Percentiles rank a stretch among this genome's conserved stretches.
These are phyloP conservation scores for Glarea lozoyensis DNA, from an alignment of 495 filamentous ascomycete species.

Conservation along the genomic window DNA sequence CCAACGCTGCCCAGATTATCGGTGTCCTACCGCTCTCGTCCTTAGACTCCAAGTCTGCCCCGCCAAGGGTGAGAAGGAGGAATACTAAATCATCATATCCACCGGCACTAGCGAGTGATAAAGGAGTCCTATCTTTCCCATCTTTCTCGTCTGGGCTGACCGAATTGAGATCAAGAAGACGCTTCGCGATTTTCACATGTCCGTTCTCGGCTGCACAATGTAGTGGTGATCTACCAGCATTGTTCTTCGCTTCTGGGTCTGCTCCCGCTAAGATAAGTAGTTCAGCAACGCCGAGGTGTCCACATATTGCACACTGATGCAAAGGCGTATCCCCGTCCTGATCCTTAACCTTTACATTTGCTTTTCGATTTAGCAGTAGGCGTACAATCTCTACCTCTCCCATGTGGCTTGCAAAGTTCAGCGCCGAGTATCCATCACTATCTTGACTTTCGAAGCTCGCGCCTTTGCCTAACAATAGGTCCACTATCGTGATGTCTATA, in stretches of 20 bases:
- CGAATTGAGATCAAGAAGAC: constrained; percentile 17
- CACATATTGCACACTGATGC: not conserved
- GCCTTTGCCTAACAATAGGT: too few species aligned
- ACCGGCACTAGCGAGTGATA: not conserved
- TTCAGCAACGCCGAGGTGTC: not conserved
- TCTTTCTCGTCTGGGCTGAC: constrained; percentile 1
- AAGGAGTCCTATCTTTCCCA: too few species aligned
- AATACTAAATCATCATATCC: not conserved
- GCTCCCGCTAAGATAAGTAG: not conserved
- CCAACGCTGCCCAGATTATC: not conserved
- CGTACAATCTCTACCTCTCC: not conserved
- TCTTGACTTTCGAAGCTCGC: too few species aligned
- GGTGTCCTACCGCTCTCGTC: not conserved
- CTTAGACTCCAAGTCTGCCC: not conserved
- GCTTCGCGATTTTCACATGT: not conserved
- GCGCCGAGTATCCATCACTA: too few species aligned
- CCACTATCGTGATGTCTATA: too few species aligned
- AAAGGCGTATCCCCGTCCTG: not conserved
- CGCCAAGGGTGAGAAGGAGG: not conserved
- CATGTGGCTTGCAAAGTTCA: too few species aligned
- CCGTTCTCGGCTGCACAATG: not conserved
- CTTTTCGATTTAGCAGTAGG: not conserved
- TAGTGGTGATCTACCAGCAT: not conserved
- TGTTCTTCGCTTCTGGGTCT: not conserved
- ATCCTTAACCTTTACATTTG: not conserved